Base-by-base conservation (phyloP, 495 filamentous ascomycete species). In the Pseudotulostoma volvatum region DNA sequence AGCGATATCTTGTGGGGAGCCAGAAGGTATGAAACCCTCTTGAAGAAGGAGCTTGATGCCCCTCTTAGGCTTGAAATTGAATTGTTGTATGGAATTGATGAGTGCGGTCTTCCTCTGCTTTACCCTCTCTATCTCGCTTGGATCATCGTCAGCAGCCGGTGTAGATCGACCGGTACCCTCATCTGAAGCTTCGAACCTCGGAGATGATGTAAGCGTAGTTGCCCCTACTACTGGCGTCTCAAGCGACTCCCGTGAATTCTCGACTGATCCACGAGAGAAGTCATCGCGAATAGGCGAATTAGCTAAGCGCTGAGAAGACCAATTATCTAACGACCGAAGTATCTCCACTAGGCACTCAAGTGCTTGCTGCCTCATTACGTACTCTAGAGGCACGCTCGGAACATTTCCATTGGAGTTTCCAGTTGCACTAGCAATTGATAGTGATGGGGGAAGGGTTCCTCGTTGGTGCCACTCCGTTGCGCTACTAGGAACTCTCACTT, bases 21-120 rank as follows among this genome's bases (percentile, higher is more conserved):
- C 68, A 30, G 77, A 82, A 13, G 65, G 60, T 36, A 99, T 92
- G 56, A 99, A 95, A 0, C 84, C 82, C 34, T 90, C 77, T 38
- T 79, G 66, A 19, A 95, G 48, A 7, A 96, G 62, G 3, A 76
- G 55, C 55, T 93, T 94, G 52, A 99, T 74, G 8, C 90, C 90
- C 23, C 82, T 76, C 54, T 96, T 99, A 2, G 92, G 84, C 52
- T 99, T 99, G 68, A 84, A 96, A 52, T 99, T 99, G 66, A 99
- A 99, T 41, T 84, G 81, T 31, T 79, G 78, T 44, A 94, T 78
- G 1, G 80, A 84, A 45, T 92, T 87, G 31, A 74, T 79, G 40
- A 94, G 63, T 3, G 88, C 88, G 18, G 84, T 96, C 61, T 99
- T 99, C 31, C 79, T 70, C 43, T 84, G 81, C 63, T 95, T 96